Evolutionary conservation across 225 moss, liverwort and hornwort genomes (phyloP), one percentile per base, ranked within the genome.

Genomic region (Polytrichum commune): DNA sequence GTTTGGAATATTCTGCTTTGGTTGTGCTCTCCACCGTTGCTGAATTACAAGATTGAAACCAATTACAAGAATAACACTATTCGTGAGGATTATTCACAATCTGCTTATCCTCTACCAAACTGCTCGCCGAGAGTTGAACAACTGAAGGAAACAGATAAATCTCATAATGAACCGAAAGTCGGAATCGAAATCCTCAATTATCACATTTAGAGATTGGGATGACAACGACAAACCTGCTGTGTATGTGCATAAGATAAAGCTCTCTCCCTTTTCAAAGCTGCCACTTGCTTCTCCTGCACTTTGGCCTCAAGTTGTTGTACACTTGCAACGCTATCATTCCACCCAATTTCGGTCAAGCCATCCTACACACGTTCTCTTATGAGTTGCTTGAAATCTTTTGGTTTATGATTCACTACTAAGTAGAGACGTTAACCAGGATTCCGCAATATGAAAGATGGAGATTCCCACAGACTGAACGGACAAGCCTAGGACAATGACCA

Each of bases 261-360:
- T 77, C 97, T 85, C 65, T 97, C 97, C 73, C 97, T 82, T 69
- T 94, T 97, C 56, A 97, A 79, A 8, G 91, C 92, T 57, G 92
- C 97, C 64, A 87, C 89, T 71, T 94, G 97, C 78, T 68, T 94
- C 76, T 92, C 88, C 54, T 89, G 88, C 74, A 97, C 69, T 73
- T 88, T 97, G 22, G 86, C 72, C 78, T 94, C 88, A 46, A 97
- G 89, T 74, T 97, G 90, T 46, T 88, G 81, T 0, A 85, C 89
- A 54, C 90, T 90, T 23, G 79, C 69, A 62, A 73, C 75, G 27
- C 83, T 91, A 46, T 81, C 92, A 64, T 80, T 88, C 97, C 97
- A 97, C 61, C 92, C 94, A 18, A 72, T 60, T 64, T 85, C 87
- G 19, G 72, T 72, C 70, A 70, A 68, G 23, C 78, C 87, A 33